A percentile compares a stretch with the other conserved stretches of the same genome.
Conservation (phyloP, 2,329 filamentous ascomycete genomes). For the Phoma herbarum region DNA sequence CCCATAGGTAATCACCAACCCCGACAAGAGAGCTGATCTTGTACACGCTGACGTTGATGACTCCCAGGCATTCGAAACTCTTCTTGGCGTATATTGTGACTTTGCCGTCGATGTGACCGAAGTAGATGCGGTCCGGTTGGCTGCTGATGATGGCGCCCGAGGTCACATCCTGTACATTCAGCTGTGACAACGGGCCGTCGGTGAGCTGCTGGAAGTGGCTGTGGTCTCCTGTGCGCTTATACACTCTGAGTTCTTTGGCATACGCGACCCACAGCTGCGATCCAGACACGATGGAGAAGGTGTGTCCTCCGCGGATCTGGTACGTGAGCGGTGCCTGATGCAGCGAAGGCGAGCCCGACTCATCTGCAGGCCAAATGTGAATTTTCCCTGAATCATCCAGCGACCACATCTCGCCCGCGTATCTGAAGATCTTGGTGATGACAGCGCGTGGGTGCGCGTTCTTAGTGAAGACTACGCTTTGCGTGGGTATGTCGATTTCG, state of each 20-base stretch:
- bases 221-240: conserved; percentile 74
- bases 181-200: conserved; percentile 72
- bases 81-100: conserved; percentile 87
- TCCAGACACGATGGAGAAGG: conserved; percentile 87
- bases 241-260: conserved; percentile 87
- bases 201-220: conserved; percentile 78
- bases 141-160: conserved; percentile 79
- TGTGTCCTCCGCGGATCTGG: conserved; percentile 80
- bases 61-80: conserved; percentile 78
- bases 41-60: conserved; percentile 89
- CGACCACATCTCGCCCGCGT: conserved; percentile 91
- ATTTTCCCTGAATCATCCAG: conserved; percentile 88
- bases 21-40: conserved; percentile 90
- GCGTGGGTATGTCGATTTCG: conserved; percentile 82
- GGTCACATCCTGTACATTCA: conserved; percentile 84
- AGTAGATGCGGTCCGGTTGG: conserved; percentile 80
- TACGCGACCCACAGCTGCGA: conserved; percentile 87
- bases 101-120: conserved; percentile 93
- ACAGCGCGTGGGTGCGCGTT: conserved; percentile 80
- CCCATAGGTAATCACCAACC: conserved; percentile 86
- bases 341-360: conserved; percentile 77
- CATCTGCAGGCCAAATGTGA: conserved; percentile 84
- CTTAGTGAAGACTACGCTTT: conserved; percentile 74
- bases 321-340: conserved; percentile 78
- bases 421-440: conserved; percentile 83